phyloP scores from a whole-genome alignment of 805 yeast genomes.

The Zygotorulaspora florentina region DNA sequence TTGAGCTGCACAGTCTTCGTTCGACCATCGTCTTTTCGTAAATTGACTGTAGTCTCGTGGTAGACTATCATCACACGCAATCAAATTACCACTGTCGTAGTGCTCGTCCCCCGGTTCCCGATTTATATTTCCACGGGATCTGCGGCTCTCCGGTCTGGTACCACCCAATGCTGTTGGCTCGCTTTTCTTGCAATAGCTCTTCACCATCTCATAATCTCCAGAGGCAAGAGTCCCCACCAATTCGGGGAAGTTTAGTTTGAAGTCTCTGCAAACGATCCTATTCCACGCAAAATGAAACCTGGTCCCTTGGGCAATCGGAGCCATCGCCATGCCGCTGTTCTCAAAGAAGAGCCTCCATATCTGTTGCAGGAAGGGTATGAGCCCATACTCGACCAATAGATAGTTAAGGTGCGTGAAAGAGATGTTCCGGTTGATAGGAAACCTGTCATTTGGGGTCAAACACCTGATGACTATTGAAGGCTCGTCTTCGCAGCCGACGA shows the following conservation, averaged over 20 bases:
- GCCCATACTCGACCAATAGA: slow-evolving; percentile 18
- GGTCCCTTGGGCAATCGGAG: background rate
- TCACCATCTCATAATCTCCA: slow-evolving; percentile 26
- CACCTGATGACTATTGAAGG: slow-evolving; percentile 25
- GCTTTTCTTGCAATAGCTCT: slow-evolving; percentile 9
- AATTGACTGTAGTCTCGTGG: background rate
- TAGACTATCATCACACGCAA: slow-evolving; percentile 16
- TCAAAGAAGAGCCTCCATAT: slow-evolving; percentile 21
- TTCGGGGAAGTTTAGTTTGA: slow-evolving; percentile 29
- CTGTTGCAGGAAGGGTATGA: slow-evolving; percentile 20
- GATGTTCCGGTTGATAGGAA: slow-evolving; percentile 29
- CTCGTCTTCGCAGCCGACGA: slow-evolving; percentile 21
- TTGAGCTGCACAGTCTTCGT: background rate
- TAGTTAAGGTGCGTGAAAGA: slow-evolving; percentile 25
- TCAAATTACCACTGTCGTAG: slow-evolving; percentile 6
- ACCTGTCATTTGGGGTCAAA: slow-evolving; percentile 27
- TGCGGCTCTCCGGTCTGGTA: background rate
- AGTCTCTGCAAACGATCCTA: slow-evolving; percentile 28
- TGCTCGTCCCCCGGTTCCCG: background rate
- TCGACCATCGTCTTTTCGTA: slow-evolving; percentile 5
- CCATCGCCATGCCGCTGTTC: background rate
- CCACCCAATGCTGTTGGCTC: background rate
- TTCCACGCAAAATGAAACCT: slow-evolving; percentile 27
- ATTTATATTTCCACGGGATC: background rate
- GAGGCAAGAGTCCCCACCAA: slow-evolving; percentile 21